These are phyloP conservation scores for Pinguiococcus pyrenoidosus DNA, from an alignment of 108 stramenopile genomes.

Conservation along the genomic window DNA sequence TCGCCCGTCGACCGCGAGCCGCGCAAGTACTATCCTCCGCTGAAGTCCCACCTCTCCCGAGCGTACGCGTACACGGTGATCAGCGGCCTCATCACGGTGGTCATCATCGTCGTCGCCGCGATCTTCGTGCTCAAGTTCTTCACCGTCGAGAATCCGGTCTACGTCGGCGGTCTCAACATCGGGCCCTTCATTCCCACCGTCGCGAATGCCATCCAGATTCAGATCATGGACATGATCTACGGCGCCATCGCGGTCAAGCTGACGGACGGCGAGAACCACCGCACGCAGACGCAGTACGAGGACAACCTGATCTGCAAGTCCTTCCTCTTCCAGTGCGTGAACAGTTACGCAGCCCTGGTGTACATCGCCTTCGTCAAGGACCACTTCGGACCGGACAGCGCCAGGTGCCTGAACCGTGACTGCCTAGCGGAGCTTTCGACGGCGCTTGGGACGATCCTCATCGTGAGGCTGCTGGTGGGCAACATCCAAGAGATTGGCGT, in stretches of 20 bases:
- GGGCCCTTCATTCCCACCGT: slow-evolving; percentile 13
- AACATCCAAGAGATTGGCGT: slow-evolving; percentile 27
- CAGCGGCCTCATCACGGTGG: slow-evolving; percentile 49
- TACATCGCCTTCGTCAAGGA: slow-evolving; percentile 74
- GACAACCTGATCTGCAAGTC: slow-evolving; percentile 90
- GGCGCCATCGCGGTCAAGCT: slow-evolving; percentile 11
- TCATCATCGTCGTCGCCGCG: slow-evolving; percentile 38
- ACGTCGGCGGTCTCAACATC: slow-evolving; percentile 4
- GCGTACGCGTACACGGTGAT: slow-evolving; percentile 64
- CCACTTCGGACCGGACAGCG: neutral
- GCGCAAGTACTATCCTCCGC: slow-evolving; percentile 59
- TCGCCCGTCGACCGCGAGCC: slow-evolving; percentile 60
- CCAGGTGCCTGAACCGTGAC: slow-evolving; percentile 9
- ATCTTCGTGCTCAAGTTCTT: slow-evolving; percentile 20
- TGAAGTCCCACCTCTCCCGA: slow-evolving; percentile 66
- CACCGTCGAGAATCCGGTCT: no score
- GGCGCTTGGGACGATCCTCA: slow-evolving; percentile 36
- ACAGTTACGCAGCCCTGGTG: slow-evolving; percentile 86
- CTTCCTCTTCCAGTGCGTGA: slow-evolving; percentile 90
- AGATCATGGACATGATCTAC: slow-evolving; percentile 30
- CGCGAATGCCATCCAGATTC: slow-evolving; percentile 24
- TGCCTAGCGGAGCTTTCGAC: slow-evolving; percentile 32
- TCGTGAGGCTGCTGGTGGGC: slow-evolving; percentile 24
- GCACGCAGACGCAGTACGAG: slow-evolving; percentile 77
- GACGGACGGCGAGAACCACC: slow-evolving; percentile 74